Evolutionary conservation across 2,329 filamentous ascomycete genomes (phyloP).

Genomic region (Didymella arachidicola): DNA sequence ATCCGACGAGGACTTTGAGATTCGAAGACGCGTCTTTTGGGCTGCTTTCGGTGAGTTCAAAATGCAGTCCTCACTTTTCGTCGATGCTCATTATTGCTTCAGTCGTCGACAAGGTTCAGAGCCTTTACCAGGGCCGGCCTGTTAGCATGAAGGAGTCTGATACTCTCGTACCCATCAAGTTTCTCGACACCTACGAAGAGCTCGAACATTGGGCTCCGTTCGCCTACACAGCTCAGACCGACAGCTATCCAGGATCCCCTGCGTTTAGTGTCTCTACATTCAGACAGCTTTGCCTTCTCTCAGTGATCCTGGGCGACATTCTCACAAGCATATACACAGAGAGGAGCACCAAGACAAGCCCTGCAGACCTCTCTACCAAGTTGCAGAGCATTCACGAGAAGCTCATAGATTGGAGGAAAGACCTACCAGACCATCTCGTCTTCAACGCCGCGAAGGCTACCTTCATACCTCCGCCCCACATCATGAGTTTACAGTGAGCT

Average conservation of each 20-base stretch:
- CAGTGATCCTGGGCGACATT: conserved; percentile 56
- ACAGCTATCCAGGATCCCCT: conserved; percentile 45
- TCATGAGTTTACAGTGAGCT: conserved; percentile 37
- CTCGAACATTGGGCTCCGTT: conserved; percentile 61
- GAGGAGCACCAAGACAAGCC: conserved; percentile 43
- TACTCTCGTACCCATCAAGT: conserved; percentile 57
- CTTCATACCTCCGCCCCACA: conserved; percentile 49
- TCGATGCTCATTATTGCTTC: conserved; percentile 12
- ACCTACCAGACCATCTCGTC: conserved; percentile 55
- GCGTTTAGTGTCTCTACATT: conserved; percentile 57
- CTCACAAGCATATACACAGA: conserved; percentile 51
- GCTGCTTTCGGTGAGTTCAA: conserved; percentile 49
- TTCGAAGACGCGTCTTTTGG: conserved; percentile 57
- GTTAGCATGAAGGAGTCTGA: conserved; percentile 57
- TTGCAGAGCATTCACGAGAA: conserved; percentile 52
- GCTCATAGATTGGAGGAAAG: conserved; percentile 53
- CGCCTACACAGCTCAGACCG: conserved; percentile 38
- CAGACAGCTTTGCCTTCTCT: conserved; percentile 54
- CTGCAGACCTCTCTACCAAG: conserved; percentile 48
- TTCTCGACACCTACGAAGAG: conserved; percentile 62
- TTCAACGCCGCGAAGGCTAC: conserved; percentile 44
- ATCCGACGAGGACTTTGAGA: conserved; percentile 57
- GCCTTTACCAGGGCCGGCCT: conserved; percentile 63
- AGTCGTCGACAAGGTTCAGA: conserved; percentile 61
- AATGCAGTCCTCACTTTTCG: not conserved